Evolutionary conservation across 2,329 filamentous ascomycete genomes (phyloP).

Genomic region (Nannizziopsis barbatae): DNA sequence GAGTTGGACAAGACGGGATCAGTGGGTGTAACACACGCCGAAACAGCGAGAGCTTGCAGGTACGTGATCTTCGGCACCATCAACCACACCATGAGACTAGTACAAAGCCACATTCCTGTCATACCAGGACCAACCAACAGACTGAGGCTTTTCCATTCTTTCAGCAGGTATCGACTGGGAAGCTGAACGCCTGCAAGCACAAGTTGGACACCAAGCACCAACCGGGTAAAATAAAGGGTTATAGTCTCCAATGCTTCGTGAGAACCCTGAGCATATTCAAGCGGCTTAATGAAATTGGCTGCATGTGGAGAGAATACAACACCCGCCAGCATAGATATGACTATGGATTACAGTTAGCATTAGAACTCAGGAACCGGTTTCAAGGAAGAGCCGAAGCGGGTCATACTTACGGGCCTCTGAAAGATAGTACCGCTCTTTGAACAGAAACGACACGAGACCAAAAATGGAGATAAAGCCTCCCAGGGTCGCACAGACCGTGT

Average conservation of each 20-base stretch:
- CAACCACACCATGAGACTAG: constrained; percentile 66
- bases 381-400: not conserved
- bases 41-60: constrained; percentile 67
- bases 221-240: constrained; percentile 71
- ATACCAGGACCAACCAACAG: constrained; percentile 74
- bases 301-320: constrained; percentile 67
- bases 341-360: constrained; percentile 32
- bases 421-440: constrained; percentile 82
- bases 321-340: constrained; percentile 73
- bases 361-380: not conserved
- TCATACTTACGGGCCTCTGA: constrained; percentile 67
- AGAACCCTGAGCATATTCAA: constrained; percentile 57
- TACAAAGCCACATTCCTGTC: constrained; percentile 74
- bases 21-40: constrained; percentile 81
- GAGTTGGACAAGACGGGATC: constrained; percentile 80
- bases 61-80: constrained; percentile 61
- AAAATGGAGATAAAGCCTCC: constrained; percentile 88
- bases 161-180: constrained; percentile 66
- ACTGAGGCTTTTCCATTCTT: constrained; percentile 64
- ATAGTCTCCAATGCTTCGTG: constrained; percentile 54
- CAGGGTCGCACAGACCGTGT: constrained; percentile 66
- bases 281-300: constrained; percentile 61
- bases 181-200: constrained; percentile 81
- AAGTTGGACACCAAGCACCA: constrained; percentile 82
- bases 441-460: constrained; percentile 75